Conservation (phyloP, 148 eudicot species). For the Bassia scoparia region DNA sequence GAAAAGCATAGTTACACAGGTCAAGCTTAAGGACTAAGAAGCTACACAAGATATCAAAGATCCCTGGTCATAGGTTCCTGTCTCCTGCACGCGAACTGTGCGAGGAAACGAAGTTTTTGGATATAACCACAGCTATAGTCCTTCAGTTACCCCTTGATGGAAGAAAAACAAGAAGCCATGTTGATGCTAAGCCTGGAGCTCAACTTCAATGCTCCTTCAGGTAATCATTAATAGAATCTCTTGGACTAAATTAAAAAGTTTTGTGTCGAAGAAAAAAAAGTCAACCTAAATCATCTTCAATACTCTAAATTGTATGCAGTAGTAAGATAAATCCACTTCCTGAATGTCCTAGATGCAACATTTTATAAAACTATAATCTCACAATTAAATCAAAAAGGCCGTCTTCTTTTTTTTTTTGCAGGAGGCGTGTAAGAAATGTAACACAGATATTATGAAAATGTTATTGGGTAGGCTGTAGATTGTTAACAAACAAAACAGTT, state of each 20-base stretch:
- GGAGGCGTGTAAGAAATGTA: background rate
- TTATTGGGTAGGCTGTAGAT: background rate
- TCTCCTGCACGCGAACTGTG: conserved; percentile 68
- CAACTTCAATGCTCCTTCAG: conserved; percentile 91
- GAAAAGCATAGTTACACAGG: conserved; percentile 45
- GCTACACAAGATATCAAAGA: conserved; percentile 43
- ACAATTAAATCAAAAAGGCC: background rate
- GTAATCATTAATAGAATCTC: conserved; percentile 26
- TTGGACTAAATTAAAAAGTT: background rate
- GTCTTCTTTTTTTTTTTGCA: background rate
- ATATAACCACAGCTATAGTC: conserved; percentile 83
- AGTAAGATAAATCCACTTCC: background rate
- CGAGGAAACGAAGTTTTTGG: conserved; percentile 82
- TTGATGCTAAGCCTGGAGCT: conserved; percentile 34
- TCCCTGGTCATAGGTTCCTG: conserved; percentile 49
- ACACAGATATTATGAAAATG: background rate
- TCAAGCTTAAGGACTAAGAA: conserved; percentile 51
- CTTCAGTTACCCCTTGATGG: conserved; percentile 57
- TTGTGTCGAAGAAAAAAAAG: background rate
- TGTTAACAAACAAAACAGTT: background rate
- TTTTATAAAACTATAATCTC: background rate
- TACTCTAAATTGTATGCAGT: background rate
- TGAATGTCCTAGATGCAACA: background rate
- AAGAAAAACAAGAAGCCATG: conserved; percentile 71
- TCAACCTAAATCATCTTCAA: background rate